Conservation (phyloP, 768 basidiomycete genomes). For the Ephemerocybe angulata region DNA sequence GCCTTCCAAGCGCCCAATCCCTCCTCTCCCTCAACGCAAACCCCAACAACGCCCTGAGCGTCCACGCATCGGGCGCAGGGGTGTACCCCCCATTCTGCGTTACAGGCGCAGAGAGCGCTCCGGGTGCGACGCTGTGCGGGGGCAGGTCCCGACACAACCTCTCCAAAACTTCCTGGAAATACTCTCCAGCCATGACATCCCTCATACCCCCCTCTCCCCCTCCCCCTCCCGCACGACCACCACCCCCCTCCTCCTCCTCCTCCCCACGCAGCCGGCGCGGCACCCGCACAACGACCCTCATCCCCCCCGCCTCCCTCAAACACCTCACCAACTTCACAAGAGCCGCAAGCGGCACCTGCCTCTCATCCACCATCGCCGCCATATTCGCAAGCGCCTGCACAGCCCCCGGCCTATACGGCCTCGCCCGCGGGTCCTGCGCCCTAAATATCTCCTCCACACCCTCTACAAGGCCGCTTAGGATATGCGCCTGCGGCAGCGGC, state of each 20-base stretch:
- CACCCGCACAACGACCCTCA: slow-evolving; percentile 37
- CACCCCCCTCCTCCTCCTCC: no score
- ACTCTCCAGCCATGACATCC: slow-evolving; percentile 38
- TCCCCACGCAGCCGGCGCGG: no score
- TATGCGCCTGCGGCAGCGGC: neutral
- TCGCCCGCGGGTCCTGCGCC: slow-evolving; percentile 24
- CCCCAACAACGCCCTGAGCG: slow-evolving; percentile 61
- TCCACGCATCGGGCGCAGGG: slow-evolving; percentile 19
- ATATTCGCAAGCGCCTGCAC: slow-evolving; percentile 64
- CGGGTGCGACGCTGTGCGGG: slow-evolving; percentile 1
- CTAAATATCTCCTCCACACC: slow-evolving; percentile 11
- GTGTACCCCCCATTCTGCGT: slow-evolving; percentile 9
- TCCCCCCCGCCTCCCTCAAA: slow-evolving; percentile 30
- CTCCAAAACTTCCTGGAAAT: slow-evolving; percentile 46
- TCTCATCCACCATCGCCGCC: slow-evolving; percentile 47
- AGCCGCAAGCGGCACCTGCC: slow-evolving; percentile 42
- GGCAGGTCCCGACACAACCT: slow-evolving; percentile 37
- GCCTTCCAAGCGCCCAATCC: slow-evolving; percentile 44
- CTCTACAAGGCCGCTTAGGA: slow-evolving; percentile 10
- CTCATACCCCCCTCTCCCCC: slow-evolving; percentile 19
- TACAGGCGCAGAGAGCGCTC: neutral
- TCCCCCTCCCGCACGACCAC: no score
- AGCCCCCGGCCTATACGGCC: slow-evolving; percentile 33
- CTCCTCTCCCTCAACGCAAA: slow-evolving; percentile 62
- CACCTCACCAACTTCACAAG: slow-evolving; percentile 7